phyloP scores from a whole-genome alignment of 2,329 filamentous ascomycete genomes.

The Drechslera avenae region DNA sequence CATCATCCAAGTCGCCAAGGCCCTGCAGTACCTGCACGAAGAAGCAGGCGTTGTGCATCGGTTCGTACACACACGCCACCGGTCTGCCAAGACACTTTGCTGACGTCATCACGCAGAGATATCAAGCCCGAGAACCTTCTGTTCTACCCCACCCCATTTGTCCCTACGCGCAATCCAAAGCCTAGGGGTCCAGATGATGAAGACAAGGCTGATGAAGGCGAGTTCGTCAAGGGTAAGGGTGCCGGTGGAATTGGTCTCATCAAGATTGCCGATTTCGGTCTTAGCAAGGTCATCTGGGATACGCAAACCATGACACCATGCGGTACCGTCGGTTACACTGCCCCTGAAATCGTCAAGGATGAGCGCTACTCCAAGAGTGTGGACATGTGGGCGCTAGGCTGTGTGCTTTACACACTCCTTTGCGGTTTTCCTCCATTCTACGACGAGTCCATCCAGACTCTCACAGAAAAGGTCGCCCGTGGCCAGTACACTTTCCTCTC shows the following conservation, averaged over 20 bases:
- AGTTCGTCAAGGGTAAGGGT: slow-evolving; percentile 81
- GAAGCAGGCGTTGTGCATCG: slow-evolving; percentile 95
- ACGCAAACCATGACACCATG: slow-evolving; percentile 99
- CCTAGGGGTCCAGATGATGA: slow-evolving; percentile 87
- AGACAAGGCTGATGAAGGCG: slow-evolving; percentile 95
- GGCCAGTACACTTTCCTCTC: slow-evolving; percentile 98
- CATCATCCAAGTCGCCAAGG: slow-evolving; percentile 92
- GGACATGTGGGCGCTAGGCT: slow-evolving; percentile 98
- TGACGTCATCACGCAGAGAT: slow-evolving; percentile 66
- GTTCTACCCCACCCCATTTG: slow-evolving; percentile 82
- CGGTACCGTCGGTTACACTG: slow-evolving; percentile 96
- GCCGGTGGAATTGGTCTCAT: slow-evolving; percentile 90
- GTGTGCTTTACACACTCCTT: slow-evolving; percentile 93
- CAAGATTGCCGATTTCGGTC: slow-evolving; percentile 97
- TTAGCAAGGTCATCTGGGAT: slow-evolving; percentile 98
- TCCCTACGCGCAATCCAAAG: slow-evolving; percentile 80
- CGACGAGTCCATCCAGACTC: slow-evolving; percentile 94
- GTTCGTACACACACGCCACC: slow-evolving; percentile 60
- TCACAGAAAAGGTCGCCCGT: slow-evolving; percentile 96
- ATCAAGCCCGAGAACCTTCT: slow-evolving; percentile 98
- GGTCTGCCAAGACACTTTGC: slow-evolving; percentile 18
- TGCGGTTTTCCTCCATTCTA: slow-evolving; percentile 99
- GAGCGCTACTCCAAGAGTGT: slow-evolving; percentile 98
- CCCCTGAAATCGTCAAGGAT: slow-evolving; percentile 98
- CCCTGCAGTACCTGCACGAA: slow-evolving; percentile 91